Percentiles rank a stretch among this genome's conserved stretches.
Conservation (phyloP, 163 green algal species). For the Scenedesmus sp. region DNA sequence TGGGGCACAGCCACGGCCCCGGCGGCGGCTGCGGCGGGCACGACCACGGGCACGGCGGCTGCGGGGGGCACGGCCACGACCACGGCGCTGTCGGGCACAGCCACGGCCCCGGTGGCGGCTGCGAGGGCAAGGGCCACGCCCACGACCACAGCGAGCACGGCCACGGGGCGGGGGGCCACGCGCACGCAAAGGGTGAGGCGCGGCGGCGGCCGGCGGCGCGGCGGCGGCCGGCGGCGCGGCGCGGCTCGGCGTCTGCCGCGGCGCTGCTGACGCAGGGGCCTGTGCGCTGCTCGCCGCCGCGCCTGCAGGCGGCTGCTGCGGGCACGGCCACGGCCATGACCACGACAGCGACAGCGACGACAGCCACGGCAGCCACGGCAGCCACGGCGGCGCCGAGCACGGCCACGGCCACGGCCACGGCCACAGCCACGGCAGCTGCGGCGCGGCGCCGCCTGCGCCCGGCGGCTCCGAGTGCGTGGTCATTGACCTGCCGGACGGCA, state of each 20-base stretch:
- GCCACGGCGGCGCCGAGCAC: no score
- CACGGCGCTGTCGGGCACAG: slow-evolving; percentile 22
- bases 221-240: no score
- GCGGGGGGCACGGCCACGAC: slow-evolving; percentile 42
- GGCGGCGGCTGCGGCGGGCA: slow-evolving; percentile 39
- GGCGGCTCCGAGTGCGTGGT: slow-evolving; percentile 19
- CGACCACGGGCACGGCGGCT: slow-evolving; percentile 36
- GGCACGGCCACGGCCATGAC: slow-evolving; percentile 48
- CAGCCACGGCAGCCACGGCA: slow-evolving; percentile 29
- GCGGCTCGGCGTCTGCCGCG: no score
- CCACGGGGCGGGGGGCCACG: no score
- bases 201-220: no score
- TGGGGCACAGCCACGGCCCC: slow-evolving; percentile 55
- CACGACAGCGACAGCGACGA: slow-evolving; percentile 54
- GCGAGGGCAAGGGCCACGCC: slow-evolving; percentile 52
- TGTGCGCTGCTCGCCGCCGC: no score
- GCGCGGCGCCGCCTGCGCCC: not conserved
- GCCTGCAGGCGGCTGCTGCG: no score
- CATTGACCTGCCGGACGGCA: slow-evolving; percentile 3
- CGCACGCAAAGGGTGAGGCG: no score
- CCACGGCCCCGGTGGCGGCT: slow-evolving; percentile 1
- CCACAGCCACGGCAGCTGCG: slow-evolving; percentile 19
- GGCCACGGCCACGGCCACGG: slow-evolving; percentile 33
- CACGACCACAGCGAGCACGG: slow-evolving; percentile 43
- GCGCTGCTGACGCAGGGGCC: slow-evolving; percentile 46